A percentile compares a stretch with the other conserved stretches of the same genome.
These are phyloP conservation scores for Neltuma alba DNA, from an alignment of 306 rosid genomes.

Conservation along the genomic window DNA sequence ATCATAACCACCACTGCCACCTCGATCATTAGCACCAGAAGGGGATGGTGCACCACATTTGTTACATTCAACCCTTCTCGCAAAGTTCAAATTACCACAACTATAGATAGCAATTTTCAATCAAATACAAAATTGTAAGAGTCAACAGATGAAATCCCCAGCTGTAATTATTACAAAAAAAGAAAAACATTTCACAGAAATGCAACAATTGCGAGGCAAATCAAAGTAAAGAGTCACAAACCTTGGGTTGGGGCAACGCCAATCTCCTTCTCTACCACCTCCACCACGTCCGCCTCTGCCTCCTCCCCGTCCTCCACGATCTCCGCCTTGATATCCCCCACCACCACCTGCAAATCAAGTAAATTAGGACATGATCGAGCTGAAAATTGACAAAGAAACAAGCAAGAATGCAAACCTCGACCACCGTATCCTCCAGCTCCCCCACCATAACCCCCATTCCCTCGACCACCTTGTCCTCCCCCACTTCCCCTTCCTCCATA, in stretches of 20 bases:
- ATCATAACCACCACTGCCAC: slow-evolving; percentile 46
- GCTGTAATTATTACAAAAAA: background rate
- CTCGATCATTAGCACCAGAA: slow-evolving; percentile 55
- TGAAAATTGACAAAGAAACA: background rate
- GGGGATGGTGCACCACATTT: slow-evolving; percentile 95
- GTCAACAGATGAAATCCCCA: slow-evolving; percentile 5
- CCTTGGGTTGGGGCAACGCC: slow-evolving; percentile 97
- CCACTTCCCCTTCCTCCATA: slow-evolving; percentile 43
- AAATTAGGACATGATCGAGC: background rate
- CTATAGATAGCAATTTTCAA: slow-evolving; percentile 47
- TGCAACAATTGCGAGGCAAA: background rate
- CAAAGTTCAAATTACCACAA: slow-evolving; percentile 94
- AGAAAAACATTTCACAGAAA: background rate
- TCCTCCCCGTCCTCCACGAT: slow-evolving; percentile 75
- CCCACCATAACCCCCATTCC: slow-evolving; percentile 60
- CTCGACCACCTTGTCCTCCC: slow-evolving; percentile 62
- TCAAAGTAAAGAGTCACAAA: slow-evolving; percentile 13
- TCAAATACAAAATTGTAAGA: slow-evolving; percentile 6
- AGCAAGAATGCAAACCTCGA: slow-evolving; percentile 59
- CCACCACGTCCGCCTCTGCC: slow-evolving; percentile 56
- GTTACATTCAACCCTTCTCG: slow-evolving; percentile 94
- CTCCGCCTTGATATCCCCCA: slow-evolving; percentile 86
- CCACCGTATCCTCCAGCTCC: slow-evolving; percentile 54
- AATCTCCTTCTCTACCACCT: slow-evolving; percentile 96
- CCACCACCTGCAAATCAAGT: slow-evolving; percentile 45